Conservation (phyloP, 2,329 filamentous ascomycete species). For the Decorospora gaudefroyi region DNA sequence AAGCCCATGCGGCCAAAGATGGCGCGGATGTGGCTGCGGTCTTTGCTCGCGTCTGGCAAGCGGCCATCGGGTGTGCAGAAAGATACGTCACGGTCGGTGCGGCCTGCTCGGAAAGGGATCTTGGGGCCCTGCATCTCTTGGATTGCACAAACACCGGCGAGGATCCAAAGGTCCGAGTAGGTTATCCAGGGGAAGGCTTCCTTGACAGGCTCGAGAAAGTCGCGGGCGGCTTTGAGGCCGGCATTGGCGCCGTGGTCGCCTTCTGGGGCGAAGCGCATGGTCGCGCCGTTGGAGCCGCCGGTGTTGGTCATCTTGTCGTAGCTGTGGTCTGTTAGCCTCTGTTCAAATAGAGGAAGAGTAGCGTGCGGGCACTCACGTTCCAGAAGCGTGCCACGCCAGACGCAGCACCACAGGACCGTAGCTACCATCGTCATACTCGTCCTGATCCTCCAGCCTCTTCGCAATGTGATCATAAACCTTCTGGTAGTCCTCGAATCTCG, state of each 20-base stretch:
- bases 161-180: constrained; percentile 97
- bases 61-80: constrained; percentile 95
- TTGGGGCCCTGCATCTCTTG: constrained; percentile 93
- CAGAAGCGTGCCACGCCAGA: constrained; percentile 91
- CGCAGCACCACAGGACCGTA: constrained; percentile 90
- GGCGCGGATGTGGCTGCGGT: constrained; percentile 76
- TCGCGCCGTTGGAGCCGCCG: constrained; percentile 93
- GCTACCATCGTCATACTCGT: constrained; percentile 95
- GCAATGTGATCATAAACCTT: constrained; percentile 91
- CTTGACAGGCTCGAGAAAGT: constrained; percentile 93
- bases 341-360: no score
- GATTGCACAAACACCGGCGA: constrained; percentile 80
- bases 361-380: constrained; percentile 59
- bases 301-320: constrained; percentile 87
- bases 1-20: constrained; percentile 99
- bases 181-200: constrained; percentile 89
- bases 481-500: constrained; percentile 88
- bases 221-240: constrained; percentile 80
- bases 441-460: constrained; percentile 77
- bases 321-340: constrained; percentile 32
- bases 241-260: constrained; percentile 91
- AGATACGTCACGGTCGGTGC: constrained; percentile 74
- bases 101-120: constrained; percentile 88
- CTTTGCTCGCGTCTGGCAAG: constrained; percentile 79
- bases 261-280: constrained; percentile 94